A percentile compares a stretch with the other conserved stretches of the same genome.
These are phyloP conservation scores for Trypanosoma mega DNA, from an alignment of 208 protist species.

Conservation along the genomic window DNA sequence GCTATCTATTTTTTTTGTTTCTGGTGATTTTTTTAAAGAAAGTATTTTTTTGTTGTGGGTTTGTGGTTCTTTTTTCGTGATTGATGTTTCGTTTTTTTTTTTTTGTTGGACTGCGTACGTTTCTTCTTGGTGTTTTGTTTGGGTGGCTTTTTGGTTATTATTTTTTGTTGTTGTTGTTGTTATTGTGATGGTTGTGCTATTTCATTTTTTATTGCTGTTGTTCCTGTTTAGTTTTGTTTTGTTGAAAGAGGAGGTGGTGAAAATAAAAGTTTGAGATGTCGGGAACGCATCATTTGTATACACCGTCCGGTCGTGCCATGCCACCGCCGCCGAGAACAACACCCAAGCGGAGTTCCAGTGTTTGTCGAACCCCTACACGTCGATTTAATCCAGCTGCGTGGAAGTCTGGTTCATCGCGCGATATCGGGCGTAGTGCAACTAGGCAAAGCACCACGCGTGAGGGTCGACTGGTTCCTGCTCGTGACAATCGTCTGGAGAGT, in stretches of 20 bases:
- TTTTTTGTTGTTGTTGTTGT: slow-evolving; percentile 16
- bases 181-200: background rate
- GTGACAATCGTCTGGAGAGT: background rate
- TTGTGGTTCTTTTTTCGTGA: too few species aligned
- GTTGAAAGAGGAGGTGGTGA: slow-evolving; percentile 17
- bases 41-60: background rate
- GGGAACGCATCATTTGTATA: slow-evolving; percentile 38
- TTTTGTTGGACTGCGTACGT: background rate
- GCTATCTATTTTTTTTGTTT: background rate
- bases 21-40: slow-evolving; percentile 5
- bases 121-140: slow-evolving; percentile 9
- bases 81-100: background rate
- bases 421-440: slow-evolving; percentile 13
- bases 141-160: slow-evolving; percentile 6
- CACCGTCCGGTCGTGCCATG: slow-evolving; percentile 44
- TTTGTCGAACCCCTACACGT: slow-evolving; percentile 56
- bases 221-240: slow-evolving; percentile 3
- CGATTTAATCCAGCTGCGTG: slow-evolving; percentile 34
- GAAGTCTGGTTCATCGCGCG: background rate
- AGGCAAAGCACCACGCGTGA: background rate
- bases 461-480: background rate
- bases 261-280: slow-evolving; percentile 33
- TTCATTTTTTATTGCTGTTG: slow-evolving; percentile 6
- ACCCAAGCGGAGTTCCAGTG: slow-evolving; percentile 43
- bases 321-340: slow-evolving; percentile 54